Base-by-base conservation (phyloP, 495 filamentous ascomycete species). In the Hypoxylon fuscum region DNA sequence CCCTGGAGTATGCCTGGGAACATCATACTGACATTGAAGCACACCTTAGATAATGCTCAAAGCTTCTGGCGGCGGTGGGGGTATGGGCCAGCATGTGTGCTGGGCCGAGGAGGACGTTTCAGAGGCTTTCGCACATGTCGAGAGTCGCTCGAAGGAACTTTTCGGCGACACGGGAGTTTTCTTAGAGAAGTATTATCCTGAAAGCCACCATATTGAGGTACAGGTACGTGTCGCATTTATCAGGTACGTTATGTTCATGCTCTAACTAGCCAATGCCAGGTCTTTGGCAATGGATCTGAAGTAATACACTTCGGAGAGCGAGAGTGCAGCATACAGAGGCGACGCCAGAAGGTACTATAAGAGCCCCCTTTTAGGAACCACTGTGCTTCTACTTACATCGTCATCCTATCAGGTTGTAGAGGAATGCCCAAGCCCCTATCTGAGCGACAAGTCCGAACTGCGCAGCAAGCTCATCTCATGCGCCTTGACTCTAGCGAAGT, bases 281-380 rank as follows among this genome's bases (percentile, higher is more conserved):
- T 87, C 17, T 73, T 87, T 17, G 85, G 85, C 12, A 83, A 87
- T 59, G 83, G 83, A 0, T 71, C 68, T 0, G 74, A 73, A n/a
- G 81, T 82, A 2, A 72, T 79, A 5, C 76, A 83, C 60, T 73
- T 86, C 7, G 81, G 83, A 57, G 84, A 87, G 66, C 72, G 84
- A 47, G 85, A 87, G 31, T 87, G 85, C 48, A 84, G 79, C 43
- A 78, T 86, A 3, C 84, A 87, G 66, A 74, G 85, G 15, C 75
- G 85, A 20, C 81, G 78, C 49, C 62, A 66, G 14, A 60, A 66
- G 40, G 55, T 65, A 51, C 2, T 27, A 6, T 14, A 22, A 11
- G 17, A 7, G 5, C 1, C 0, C 45, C n/a, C 38, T 14, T 10
- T 31, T 1, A 17, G 14, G 1, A 1, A 5, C 4, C 14, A 27